Percentiles rank a stretch among this genome's conserved stretches.
Evolutionary conservation across 2,329 filamentous ascomycete species (phyloP).

Genomic region (Plenodomus lindquistii): DNA sequence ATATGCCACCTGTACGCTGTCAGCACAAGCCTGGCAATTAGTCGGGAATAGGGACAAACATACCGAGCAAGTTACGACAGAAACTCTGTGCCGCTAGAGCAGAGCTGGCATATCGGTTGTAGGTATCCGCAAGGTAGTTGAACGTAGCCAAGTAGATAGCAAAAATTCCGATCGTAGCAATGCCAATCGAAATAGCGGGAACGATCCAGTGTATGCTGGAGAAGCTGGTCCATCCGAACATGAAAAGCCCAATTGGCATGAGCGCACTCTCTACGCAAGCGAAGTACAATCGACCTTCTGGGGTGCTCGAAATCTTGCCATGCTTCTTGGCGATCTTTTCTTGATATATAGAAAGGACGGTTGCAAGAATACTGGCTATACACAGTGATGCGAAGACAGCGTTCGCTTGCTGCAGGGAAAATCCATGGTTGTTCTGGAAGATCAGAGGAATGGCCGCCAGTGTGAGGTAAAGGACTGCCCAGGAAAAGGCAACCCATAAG

Average conservation of each 20-base stretch:
- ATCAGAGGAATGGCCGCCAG: slow-evolving; percentile 81
- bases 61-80: slow-evolving; percentile 77
- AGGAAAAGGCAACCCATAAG: slow-evolving; percentile 86
- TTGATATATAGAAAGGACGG: slow-evolving; percentile 70
- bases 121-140: slow-evolving; percentile 90
- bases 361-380: slow-evolving; percentile 67
- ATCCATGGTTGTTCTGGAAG: slow-evolving; percentile 69
- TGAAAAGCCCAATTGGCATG: slow-evolving; percentile 78
- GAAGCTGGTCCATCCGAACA: slow-evolving; percentile 74
- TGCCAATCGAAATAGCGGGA: slow-evolving; percentile 69
- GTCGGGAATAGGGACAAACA: background rate
- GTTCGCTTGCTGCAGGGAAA: slow-evolving; percentile 68
- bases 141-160: slow-evolving; percentile 79
- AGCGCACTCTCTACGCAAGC: slow-evolving; percentile 75
- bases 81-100: slow-evolving; percentile 86
- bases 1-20: slow-evolving; percentile 60
- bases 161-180: slow-evolving; percentile 84
- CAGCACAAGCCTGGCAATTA: background rate
- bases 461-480: slow-evolving; percentile 85
- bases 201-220: slow-evolving; percentile 70
- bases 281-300: slow-evolving; percentile 83
- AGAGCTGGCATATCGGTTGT: slow-evolving; percentile 81
- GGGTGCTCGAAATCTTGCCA: slow-evolving; percentile 47
- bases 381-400: slow-evolving; percentile 75
- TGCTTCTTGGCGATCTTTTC: slow-evolving; percentile 64